Conservation (phyloP, 768 basidiomycete species). For the Rubroboletus satanas region DNA sequence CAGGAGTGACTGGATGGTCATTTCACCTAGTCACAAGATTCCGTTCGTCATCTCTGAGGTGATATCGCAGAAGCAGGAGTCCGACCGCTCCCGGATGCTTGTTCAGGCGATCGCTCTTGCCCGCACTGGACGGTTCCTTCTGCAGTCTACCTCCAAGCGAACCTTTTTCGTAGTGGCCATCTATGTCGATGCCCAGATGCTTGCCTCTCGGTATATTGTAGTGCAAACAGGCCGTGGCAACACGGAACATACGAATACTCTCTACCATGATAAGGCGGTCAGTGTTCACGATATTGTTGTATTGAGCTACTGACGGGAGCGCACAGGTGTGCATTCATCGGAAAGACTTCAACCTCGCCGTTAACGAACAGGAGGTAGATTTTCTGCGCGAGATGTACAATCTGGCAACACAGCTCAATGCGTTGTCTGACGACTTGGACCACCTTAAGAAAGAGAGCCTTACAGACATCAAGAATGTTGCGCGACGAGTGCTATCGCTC, state of each 20-base stretch:
- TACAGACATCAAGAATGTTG: not conserved
- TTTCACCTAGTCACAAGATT: not conserved
- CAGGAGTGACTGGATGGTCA: not conserved
- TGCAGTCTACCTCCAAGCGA: not conserved
- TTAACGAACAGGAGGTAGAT: not conserved
- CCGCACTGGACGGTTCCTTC: not conserved
- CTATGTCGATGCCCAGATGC: not conserved
- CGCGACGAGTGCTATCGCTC: not conserved
- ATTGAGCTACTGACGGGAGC: not conserved
- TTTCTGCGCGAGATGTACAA: conserved; percentile 15
- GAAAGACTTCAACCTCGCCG: not conserved
- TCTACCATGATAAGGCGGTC: not conserved
- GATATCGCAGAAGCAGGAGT: not conserved
- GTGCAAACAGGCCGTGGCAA: not conserved
- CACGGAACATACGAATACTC: not conserved
- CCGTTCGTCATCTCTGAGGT: conserved; percentile 15
- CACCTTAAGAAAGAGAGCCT: not conserved
- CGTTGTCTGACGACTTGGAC: not conserved
- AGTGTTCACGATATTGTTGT: not conserved
- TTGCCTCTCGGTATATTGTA: not conserved
- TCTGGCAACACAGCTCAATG: not conserved
- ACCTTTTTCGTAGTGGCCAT: not conserved
- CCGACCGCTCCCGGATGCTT: conserved; percentile 3
- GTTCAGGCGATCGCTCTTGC: conserved; percentile 5
- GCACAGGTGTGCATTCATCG: not conserved